phyloP scores from a whole-genome alignment of 148 eudicot genomes.

The Vaccinium vitisidaea region DNA sequence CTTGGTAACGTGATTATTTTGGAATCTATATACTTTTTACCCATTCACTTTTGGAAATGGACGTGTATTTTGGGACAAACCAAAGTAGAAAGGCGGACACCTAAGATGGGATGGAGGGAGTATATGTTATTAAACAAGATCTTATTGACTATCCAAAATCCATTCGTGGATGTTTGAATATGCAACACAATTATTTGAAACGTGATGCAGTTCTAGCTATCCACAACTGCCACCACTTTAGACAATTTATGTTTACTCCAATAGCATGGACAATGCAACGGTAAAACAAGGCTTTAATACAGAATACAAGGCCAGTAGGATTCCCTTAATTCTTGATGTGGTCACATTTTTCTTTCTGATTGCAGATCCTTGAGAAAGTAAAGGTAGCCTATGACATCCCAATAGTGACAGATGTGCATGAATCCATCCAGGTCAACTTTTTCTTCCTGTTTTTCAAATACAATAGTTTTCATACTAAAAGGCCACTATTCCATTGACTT shows the following conservation, averaged over 20 bases:
- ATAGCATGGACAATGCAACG: background rate
- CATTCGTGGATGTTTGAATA: background rate
- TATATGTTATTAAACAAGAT: background rate
- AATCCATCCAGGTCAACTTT: constrained; percentile 51
- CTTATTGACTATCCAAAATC: background rate
- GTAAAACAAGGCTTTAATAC: background rate
- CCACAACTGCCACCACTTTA: background rate
- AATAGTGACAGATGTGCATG: constrained; percentile 93
- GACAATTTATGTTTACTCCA: background rate
- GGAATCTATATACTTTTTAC: background rate
- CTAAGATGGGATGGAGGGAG: background rate
- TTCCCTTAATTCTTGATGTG: background rate
- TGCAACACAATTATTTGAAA: background rate
- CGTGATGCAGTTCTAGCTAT: background rate
- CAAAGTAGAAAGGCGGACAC: background rate
- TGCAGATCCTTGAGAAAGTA: constrained; percentile 89
- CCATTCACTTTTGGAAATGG: no score
- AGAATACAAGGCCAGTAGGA: background rate
- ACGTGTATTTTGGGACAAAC: background rate
- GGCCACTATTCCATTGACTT: background rate
- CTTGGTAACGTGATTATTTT: background rate
- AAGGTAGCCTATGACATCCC: constrained; percentile 79
- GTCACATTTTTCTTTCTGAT: background rate
- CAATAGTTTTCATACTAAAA: background rate
- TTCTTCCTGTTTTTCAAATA: constrained; percentile 14